Conservation (phyloP, 169 alveolate species). For the Cyclospora cayetanensis region DNA sequence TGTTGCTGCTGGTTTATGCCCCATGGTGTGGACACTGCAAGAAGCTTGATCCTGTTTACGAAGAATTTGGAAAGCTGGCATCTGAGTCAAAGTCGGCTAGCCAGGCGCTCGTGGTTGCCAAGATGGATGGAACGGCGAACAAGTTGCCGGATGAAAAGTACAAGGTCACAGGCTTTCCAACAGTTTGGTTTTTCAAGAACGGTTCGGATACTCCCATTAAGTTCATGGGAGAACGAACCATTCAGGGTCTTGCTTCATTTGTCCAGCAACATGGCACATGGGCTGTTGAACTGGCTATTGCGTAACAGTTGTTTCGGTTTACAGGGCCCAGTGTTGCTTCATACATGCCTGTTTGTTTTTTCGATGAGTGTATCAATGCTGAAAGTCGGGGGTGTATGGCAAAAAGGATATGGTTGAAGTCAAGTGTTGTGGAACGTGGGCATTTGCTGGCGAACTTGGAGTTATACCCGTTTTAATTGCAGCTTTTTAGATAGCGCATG, state of each 20-base stretch:
- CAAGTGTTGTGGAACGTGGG: no score
- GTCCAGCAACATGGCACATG: constrained; percentile 50
- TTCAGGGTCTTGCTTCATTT: constrained; percentile 10
- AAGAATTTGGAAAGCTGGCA: constrained; percentile 75
- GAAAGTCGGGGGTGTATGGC: no score
- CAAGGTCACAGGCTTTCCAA: constrained; percentile 44
- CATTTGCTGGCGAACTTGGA: no score
- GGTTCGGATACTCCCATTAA: constrained; percentile 58
- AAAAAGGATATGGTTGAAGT: no score
- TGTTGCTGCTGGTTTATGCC: constrained; percentile 94
- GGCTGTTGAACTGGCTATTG: no score
- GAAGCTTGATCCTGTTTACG: constrained; percentile 87
- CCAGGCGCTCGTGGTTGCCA: constrained; percentile 87
- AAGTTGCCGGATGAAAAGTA: constrained; percentile 34
- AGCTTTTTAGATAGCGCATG: no score
- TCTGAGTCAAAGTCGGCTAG: constrained; percentile 67
- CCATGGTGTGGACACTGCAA: constrained; percentile 99
- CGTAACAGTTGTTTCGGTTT: no score
- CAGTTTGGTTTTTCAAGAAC: constrained; percentile 50
- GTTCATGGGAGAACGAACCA: constrained; percentile 56
- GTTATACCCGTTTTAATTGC: no score
- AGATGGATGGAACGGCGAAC: constrained; percentile 86
- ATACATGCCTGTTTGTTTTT: no score
- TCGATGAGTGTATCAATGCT: no score
- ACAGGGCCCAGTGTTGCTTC: no score